Base-by-base conservation (phyloP, 2,329 filamentous ascomycete genomes). In the Camptophora hylomeconis region DNA sequence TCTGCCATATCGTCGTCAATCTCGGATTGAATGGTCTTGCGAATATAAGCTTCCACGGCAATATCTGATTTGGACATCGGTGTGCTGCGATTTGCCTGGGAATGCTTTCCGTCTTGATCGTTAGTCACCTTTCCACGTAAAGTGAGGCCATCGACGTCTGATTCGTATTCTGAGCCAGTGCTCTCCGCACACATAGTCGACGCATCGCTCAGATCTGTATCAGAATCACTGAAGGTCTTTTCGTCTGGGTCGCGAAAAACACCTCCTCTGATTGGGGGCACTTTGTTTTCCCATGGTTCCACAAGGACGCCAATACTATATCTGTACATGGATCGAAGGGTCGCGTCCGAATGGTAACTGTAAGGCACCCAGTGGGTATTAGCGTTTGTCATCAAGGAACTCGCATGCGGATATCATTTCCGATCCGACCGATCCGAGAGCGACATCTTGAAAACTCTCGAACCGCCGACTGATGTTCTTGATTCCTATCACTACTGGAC, bases 241-340 rank as follows among this genome's bases (percentile, higher is more conserved):
- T 37, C 26, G 12, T 30, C 20, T 14, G 17, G n/a, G 17, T 32
- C 14, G n/a, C 45, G 47, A 42, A 48, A 61, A 45, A 62, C 45
- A 24, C 61, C 61, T 21, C 63, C 60, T 45, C 65, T 60, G 36
- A 75, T 73, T 39, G 72, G 72, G 31, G 72, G 71, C 40, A 62
- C 65, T 41, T 65, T 57, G 52, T 71, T 72, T 36, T 53, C 51
- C 71, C 71, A 76, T 20, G 61, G 61, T 37, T 64, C 60, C 31
- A 53, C 45, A 25, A 67, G 64, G 44, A 61, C 64, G 41, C 70
- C 72, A 41, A 76, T 71, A 41, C 67, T 67, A 51, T 64, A 73
- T 42, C 63, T 60, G 48, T 63, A 66, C 68, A 76, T 73, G 28
- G 62, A 64, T 26, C 58, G 55, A 17, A 72, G 48, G 9, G 69